Conservation (phyloP, 768 basidiomycete species). For the Amanita jacksonii region DNA sequence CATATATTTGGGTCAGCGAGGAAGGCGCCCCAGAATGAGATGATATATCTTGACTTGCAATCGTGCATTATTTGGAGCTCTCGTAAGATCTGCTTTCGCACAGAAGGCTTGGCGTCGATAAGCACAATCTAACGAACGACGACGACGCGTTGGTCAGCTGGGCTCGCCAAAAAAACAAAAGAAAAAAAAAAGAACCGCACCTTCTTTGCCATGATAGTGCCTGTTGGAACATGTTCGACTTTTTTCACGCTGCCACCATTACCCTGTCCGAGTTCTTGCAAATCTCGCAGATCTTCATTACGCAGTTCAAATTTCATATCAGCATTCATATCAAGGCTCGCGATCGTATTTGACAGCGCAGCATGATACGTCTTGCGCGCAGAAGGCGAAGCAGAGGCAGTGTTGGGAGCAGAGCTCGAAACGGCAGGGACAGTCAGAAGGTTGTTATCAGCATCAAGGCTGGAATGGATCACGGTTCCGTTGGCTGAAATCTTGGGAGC, state of each 20-base stretch:
- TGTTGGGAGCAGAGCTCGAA: slow-evolving; percentile 43
- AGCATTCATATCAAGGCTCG: slow-evolving; percentile 76
- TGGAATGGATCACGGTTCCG: slow-evolving; percentile 28
- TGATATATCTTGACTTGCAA: slow-evolving; percentile 87
- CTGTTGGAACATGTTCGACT: slow-evolving; percentile 86
- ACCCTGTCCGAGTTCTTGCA: slow-evolving; percentile 88
- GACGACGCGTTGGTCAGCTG: neutral
- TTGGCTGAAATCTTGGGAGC: slow-evolving; percentile 51
- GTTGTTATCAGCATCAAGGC: slow-evolving; percentile 34
- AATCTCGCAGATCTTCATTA: slow-evolving; percentile 84
- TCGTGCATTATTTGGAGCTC: slow-evolving; percentile 99
- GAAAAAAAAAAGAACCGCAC: slow-evolving; percentile 31
- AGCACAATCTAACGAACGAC: slow-evolving; percentile 64
- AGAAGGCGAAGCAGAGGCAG: slow-evolving; percentile 36
- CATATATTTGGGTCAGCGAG: slow-evolving; percentile 97
- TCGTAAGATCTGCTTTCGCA: slow-evolving; percentile 94
- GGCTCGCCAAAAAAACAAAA: too few species aligned
- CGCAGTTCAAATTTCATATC: slow-evolving; percentile 79
- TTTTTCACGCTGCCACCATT: slow-evolving; percentile 98
- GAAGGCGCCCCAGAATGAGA: slow-evolving; percentile 96
- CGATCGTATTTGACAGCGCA: slow-evolving; percentile 74
- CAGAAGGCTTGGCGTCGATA: slow-evolving; percentile 92
- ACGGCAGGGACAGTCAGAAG: slow-evolving; percentile 39
- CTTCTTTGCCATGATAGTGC: slow-evolving; percentile 97
- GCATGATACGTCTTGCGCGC: slow-evolving; percentile 65